Base-by-base conservation (phyloP, 2,329 filamentous ascomycete species). In the Colletotrichum spaethianum region DNA sequence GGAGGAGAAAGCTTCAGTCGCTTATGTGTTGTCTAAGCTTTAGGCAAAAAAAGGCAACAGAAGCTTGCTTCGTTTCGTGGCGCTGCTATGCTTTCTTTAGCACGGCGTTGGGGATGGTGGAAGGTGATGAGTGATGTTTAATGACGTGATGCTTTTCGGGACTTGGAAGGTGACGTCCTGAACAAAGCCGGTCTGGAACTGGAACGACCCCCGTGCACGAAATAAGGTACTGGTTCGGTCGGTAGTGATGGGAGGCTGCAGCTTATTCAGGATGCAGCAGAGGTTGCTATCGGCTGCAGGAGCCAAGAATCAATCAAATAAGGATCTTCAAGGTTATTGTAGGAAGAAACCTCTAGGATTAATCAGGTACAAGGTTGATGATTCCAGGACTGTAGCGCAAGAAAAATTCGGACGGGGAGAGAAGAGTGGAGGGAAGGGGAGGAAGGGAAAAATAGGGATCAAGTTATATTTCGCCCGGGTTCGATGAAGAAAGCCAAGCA, bases 381-480 rank as follows among this genome's bases (percentile, higher is more conserved):
- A 38, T 50, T 63, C n/a, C 33, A 40, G 33, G 60, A 11, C 8
- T n/a, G n/a, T 8, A 38, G 11, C 33, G 40, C 11, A n/a, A n/a
- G 20, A 40, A 50, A 52, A 44, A 55, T 63, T 63, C 48, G 38
- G 61, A 63, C 61, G 61, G 61, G 20, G 26, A 14, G 16, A 20
- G 50, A 4, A 42, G 23, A 16, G 33, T 26, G 38, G 23, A 44
- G 50, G 33, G 16, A 44, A 20, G 20, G 23, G n/a, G 31, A 33
- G 44, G 36, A 31, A 42, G 52, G 42, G 33, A 9, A 28, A 55
- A 40, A 42, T 59, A 68, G 52, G 52, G 53, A 72, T 56, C 65
- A 70, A 42, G 61, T 70, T 72, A 72, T 72, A 72, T 64, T 53
- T 63, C 53, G 52, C 36, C 44, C 31, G 26, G 68, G 44, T 38